Percentiles rank a stretch among this genome's conserved stretches.
These are phyloP conservation scores for Royoungia palumana DNA, from an alignment of 768 basidiomycete genomes.

Conservation along the genomic window DNA sequence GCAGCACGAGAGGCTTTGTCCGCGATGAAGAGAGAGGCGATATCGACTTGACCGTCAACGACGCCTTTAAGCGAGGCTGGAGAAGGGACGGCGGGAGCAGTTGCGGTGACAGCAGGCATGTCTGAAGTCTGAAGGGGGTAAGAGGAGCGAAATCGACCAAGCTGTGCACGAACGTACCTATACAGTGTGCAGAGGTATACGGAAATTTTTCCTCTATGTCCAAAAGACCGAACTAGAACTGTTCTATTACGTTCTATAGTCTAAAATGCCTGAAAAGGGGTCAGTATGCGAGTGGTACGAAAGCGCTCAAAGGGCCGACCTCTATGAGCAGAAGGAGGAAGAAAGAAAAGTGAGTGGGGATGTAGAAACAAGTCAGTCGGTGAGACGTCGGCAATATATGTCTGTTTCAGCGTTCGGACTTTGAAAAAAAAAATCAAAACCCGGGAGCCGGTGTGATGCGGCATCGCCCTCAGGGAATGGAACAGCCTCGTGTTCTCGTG, in stretches of 20 bases:
- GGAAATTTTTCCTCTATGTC: conserved; percentile 35
- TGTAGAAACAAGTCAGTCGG: conserved; percentile 18
- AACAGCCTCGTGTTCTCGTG: conserved; percentile 13
- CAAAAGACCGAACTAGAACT: conserved; percentile 49
- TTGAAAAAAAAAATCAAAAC: conserved; percentile 24
- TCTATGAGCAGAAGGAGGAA: conserved; percentile 30
- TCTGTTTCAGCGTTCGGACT: conserved; percentile 24
- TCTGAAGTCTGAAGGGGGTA: conserved; percentile 44
- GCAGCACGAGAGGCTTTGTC: conserved; percentile 81
- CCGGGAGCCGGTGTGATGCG: background rate
- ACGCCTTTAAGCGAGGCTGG: conserved; percentile 74
- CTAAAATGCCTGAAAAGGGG: conserved; percentile 35
- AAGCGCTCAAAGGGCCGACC: conserved; percentile 18
- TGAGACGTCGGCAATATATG: conserved; percentile 14
- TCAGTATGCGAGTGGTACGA: background rate
- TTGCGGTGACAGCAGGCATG: conserved; percentile 80
- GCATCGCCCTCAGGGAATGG: background rate
- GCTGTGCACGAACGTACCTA: conserved; percentile 37
- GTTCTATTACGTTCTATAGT: conserved; percentile 55
- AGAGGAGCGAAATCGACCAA: background rate
- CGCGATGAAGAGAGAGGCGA: conserved; percentile 73
- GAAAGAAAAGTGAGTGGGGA: conserved; percentile 33
- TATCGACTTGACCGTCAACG: conserved; percentile 63
- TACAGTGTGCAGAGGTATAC: conserved; percentile 34
- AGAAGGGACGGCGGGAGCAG: conserved; percentile 52